These are phyloP conservation scores for Candida endomychidarum DNA, from an alignment of 805 yeast species.

Conservation along the genomic window DNA sequence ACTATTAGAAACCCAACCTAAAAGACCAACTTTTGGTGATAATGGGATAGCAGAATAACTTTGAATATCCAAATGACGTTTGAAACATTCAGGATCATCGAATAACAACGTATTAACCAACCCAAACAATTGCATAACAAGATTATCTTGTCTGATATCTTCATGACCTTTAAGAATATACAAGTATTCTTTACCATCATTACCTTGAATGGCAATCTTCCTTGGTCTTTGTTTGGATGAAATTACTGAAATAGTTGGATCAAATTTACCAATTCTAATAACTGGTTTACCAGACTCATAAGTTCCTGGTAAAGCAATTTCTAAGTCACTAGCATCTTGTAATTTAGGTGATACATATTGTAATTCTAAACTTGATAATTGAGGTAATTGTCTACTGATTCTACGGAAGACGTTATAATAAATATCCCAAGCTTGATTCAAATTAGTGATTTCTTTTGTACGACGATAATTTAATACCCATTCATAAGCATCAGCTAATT, in stretches of 20 bases:
- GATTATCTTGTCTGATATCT: conserved; percentile 94
- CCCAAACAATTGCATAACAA: conserved; percentile 97
- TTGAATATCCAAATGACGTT: conserved; percentile 90
- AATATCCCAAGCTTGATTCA: conserved; percentile 98
- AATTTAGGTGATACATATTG: conserved; percentile 93
- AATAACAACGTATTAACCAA: conserved; percentile 85
- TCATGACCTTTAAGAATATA: conserved; percentile 92
- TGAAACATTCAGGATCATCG: conserved; percentile 93
- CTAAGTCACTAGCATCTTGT: conserved; percentile 72
- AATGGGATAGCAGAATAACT: conserved; percentile 91
- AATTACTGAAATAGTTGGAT: conserved; percentile 80
- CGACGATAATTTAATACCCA: conserved; percentile 87
- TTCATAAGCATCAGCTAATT: conserved; percentile 86
- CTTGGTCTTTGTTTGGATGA: conserved; percentile 97
- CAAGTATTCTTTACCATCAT: conserved; percentile 88
- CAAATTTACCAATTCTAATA: conserved; percentile 70
- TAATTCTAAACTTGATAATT: conserved; percentile 78
- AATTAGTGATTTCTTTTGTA: conserved; percentile 80
- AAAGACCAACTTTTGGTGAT: conserved; percentile 93
- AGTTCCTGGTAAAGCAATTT: conserved; percentile 92
- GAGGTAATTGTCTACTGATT: conserved; percentile 85
- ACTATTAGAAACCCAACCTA: conserved; percentile 97
- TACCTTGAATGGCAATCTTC: conserved; percentile 72
- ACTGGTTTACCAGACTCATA: conserved; percentile 82
- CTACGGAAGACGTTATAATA: conserved; percentile 92